These are phyloP conservation scores for Phytophthora brassicae DNA, from an alignment of 352 stramenopile genomes.

Conservation along the genomic window DNA sequence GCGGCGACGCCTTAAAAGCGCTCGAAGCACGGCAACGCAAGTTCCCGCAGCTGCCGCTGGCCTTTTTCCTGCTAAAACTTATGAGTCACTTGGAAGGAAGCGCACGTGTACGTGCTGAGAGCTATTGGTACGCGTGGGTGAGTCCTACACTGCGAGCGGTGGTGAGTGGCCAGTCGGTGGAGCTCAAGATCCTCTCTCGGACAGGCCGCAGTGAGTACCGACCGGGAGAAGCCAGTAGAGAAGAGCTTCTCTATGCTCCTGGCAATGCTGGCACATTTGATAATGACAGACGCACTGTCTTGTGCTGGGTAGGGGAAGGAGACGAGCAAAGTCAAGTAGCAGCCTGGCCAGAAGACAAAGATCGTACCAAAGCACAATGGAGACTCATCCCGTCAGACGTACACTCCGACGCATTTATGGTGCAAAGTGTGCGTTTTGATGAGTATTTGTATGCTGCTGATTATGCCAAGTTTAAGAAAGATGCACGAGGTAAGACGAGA, in stretches of 20 bases:
- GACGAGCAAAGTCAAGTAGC: constrained; percentile 21
- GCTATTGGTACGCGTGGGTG: constrained; percentile 70
- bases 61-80: constrained; percentile 70
- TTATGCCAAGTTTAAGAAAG: constrained; percentile 68
- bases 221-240: constrained; percentile 27
- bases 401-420: constrained; percentile 58
- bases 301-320: constrained; percentile 45
- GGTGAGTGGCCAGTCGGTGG: constrained; percentile 44
- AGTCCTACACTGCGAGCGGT: constrained; percentile 52
- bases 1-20: constrained; percentile 29
- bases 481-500: constrained; percentile 44
- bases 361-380: constrained; percentile 56
- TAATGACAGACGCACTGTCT: constrained; percentile 48
- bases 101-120: constrained; percentile 53
- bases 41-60: constrained; percentile 60
- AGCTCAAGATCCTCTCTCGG: constrained; percentile 39
- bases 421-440: constrained; percentile 59
- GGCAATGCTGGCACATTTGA: constrained; percentile 47
- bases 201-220: constrained; percentile 30
- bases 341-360: constrained; percentile 35
- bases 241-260: constrained; percentile 52
- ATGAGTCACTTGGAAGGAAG: constrained; percentile 63
- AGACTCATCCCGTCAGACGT: constrained; percentile 57
- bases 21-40: constrained; percentile 40
- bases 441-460: constrained; percentile 72